phyloP scores from a whole-genome alignment of 257 asterid species.

The Cynanchum wilfordii region DNA sequence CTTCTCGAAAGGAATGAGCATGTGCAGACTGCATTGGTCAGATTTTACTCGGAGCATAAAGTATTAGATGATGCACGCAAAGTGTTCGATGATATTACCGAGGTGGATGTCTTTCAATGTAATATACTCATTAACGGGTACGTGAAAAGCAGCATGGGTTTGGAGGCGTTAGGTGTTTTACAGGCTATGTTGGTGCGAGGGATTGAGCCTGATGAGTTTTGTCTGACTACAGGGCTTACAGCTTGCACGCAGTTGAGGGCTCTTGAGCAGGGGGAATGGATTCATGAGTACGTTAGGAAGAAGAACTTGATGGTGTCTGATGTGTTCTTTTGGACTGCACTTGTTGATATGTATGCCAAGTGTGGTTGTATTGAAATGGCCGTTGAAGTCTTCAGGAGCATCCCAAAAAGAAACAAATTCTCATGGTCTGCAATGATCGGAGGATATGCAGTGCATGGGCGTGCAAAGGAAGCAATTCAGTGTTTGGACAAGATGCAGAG shows the following conservation, averaged over 20 bases:
- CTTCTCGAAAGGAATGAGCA: conserved; percentile 32
- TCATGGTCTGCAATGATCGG: conserved; percentile 36
- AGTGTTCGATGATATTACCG: conserved; percentile 46
- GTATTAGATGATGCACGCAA: conserved; percentile 39
- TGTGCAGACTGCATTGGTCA: conserved; percentile 63
- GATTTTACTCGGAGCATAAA: conserved; percentile 49
- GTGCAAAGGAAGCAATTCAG: conserved; percentile 26
- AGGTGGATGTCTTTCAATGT: conserved; percentile 54
- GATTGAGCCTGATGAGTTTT: conserved; percentile 63
- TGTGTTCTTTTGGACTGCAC: conserved; percentile 49
- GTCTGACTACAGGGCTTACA: conserved; percentile 51
- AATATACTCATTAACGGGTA: conserved; percentile 70
- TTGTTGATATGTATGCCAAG: conserved; percentile 81
- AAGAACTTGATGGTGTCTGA: conserved; percentile 38
- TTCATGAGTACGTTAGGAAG: conserved; percentile 54
- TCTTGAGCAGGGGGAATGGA: conserved; percentile 55
- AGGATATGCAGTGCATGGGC: conserved; percentile 37
- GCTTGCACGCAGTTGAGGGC: conserved; percentile 52
- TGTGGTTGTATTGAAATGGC: conserved; percentile 65
- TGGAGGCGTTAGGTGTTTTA: conserved; percentile 45
- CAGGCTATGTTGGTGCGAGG: conserved; percentile 44
- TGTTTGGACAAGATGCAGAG: conserved; percentile 33
- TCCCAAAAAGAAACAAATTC: conserved; percentile 29
- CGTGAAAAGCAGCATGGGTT: conserved; percentile 37
- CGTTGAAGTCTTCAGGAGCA: conserved; percentile 45